Base-by-base conservation (phyloP, 208 protist genomes). In the Acanthamoeba royreba region DNA sequence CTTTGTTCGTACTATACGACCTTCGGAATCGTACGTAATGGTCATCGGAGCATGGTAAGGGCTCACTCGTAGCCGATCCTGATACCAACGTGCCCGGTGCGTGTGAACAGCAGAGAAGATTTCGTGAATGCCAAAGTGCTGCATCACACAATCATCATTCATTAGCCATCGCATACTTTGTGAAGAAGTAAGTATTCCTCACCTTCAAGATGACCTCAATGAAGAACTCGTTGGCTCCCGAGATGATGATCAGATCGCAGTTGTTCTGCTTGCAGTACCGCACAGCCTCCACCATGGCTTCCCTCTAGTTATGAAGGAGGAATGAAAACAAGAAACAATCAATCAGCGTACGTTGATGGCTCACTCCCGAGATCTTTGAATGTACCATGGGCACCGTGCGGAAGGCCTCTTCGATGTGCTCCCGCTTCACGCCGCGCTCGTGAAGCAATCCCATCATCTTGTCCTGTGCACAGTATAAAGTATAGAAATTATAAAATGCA, bases 171-270 rank as follows among this genome's bases (percentile, higher is more conserved):
- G 47, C 22, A 9, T 3, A 17, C 33, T 15, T n/a, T n/a, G n/a
- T n/a, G n/a, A n/a, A n/a, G n/a, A n/a, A n/a, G n/a, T n/a, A n/a
- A n/a, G n/a, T n/a, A n/a, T n/a, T n/a, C n/a, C n/a, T n/a, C n/a
- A 81, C 69, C 69, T 42, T 42, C 15, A 88, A 47, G 45, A 88
- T 88, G 79, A 88, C 49, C 31, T 88, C 79, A 47, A 88, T 88
- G 79, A 88, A 88, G 79, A 88, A 53, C 25, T 88, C 79, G 79
- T 88, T 88, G 79, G 79, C 79, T 4, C 79, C 79, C 2, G 79
- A 88, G 79, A 88, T 88, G 49, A 88, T 61, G 47, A 88, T 61
- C 22, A 88, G 43, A 31, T 88, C 79, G 0, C 15, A 61, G 47
- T 88, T 61, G 79, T 88, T 55, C 19, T 19, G 4, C 33, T 53